phyloP scores from a whole-genome alignment of 441 rosid genomes.

The Daphne laureola region DNA sequence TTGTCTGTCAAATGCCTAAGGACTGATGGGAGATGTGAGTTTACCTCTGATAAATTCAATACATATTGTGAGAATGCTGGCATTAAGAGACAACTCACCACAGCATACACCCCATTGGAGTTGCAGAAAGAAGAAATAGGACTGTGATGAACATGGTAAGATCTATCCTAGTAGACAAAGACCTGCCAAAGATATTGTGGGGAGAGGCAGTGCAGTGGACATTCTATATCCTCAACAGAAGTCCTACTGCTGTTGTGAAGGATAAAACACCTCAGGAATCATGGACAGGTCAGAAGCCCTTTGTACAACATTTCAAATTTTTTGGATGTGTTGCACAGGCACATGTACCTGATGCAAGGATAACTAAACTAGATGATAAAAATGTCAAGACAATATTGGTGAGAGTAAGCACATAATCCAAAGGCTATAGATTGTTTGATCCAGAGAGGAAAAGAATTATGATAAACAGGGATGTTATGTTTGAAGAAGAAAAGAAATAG shows the following conservation, averaged over 20 bases:
- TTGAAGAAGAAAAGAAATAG: no score
- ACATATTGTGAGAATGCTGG: no score
- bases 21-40: no score
- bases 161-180: not conserved
- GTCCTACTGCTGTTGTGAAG: not conserved
- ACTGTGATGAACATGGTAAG: not conserved
- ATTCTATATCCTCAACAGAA: not conserved
- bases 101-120: not conserved
- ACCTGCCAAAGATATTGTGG: not conserved
- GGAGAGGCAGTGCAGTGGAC: no score
- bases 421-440: not conserved
- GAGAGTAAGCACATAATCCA: not conserved
- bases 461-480: no score
- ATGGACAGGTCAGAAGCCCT: not conserved
- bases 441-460: no score
- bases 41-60: no score
- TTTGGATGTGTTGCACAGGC: conserved; percentile 1
- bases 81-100: no score
- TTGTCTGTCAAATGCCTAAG: no score
- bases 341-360: not conserved
- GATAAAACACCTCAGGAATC: not conserved
- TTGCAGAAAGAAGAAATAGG: no score
- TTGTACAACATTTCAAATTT: not conserved
- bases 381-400: no score
- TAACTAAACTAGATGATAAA: no score